Percentiles rank a stretch among this genome's conserved stretches.
These are phyloP conservation scores for Cyclospora cayetanensis DNA, from an alignment of 169 alveolate species.

Conservation along the genomic window DNA sequence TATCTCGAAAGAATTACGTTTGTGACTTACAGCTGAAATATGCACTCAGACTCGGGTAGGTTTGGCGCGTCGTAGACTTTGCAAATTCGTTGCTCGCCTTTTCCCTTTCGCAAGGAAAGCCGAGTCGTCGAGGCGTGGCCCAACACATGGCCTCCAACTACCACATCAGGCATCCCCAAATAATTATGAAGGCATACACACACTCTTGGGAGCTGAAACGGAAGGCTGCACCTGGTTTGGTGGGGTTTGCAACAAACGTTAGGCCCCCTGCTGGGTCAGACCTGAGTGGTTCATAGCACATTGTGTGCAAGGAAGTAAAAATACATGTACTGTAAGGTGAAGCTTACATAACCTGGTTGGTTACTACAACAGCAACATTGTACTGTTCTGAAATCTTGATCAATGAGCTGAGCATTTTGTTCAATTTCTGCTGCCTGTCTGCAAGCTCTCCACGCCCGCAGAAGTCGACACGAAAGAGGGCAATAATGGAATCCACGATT, in stretches of 20 bases:
- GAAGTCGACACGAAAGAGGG: constrained; percentile 90
- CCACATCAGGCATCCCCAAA: too few species aligned
- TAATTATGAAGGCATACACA: too few species aligned
- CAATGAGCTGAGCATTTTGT: constrained; percentile 76
- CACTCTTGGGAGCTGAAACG: too few species aligned
- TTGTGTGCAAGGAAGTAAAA: not conserved
- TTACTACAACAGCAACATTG: constrained; percentile 94
- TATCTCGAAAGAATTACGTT: too few species aligned
- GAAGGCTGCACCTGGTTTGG: constrained; percentile 72
- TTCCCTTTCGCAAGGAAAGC: constrained; percentile 95
- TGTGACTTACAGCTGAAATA: constrained; percentile 84
- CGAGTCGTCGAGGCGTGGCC: constrained; percentile 98
- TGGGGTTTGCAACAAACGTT: constrained; percentile 74
- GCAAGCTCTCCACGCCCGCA: constrained; percentile 96
- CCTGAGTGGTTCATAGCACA: too few species aligned
- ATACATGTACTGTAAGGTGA: constrained; percentile 88
- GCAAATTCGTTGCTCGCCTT: constrained; percentile 95
- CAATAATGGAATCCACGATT: constrained; percentile 83
- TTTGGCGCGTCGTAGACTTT: constrained; percentile 97
- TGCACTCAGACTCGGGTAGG: constrained; percentile 96
- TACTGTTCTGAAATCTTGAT: constrained; percentile 96
- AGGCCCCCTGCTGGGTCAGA: constrained; percentile 83
- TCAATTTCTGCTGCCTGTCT: constrained; percentile 95
- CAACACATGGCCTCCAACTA: constrained; percentile 98
- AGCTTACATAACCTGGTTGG: constrained; percentile 96